Conservation (phyloP, 139 green algal genomes). For the Chlorella sp. region DNA sequence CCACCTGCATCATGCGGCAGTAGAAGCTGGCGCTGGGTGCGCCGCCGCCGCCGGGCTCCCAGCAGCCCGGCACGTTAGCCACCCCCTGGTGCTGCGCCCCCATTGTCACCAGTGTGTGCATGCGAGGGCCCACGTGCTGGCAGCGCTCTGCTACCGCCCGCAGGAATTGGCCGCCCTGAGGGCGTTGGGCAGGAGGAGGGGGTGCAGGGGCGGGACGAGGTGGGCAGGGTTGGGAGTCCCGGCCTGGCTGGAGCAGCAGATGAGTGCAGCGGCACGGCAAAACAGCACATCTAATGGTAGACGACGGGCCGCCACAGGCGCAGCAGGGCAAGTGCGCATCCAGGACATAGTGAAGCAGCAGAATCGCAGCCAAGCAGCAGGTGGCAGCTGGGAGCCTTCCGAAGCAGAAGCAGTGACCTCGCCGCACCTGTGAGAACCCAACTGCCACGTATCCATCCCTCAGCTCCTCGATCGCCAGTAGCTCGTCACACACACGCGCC, state of each 20-base stretch:
- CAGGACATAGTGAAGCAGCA: too few relatives aligned
- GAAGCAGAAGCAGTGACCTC: neutral
- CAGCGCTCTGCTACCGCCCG: conserved; percentile 85
- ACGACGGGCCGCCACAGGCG: too few relatives aligned
- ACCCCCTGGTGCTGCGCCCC: conserved; percentile 60
- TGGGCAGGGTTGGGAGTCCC: too few relatives aligned
- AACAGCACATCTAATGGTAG: too few relatives aligned
- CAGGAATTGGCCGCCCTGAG: conserved; percentile 87
- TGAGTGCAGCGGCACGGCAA: too few relatives aligned
- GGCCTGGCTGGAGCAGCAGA: too few relatives aligned
- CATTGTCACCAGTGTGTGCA: conserved; percentile 84
- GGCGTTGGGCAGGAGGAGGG: neutral
- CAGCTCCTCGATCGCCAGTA: conserved; percentile 69
- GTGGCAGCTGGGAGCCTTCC: too few relatives aligned
- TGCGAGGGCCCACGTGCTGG: conserved; percentile 67
- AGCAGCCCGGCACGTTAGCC: conserved; percentile 78
- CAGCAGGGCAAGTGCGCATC: too few relatives aligned
- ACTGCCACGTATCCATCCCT: conserved; percentile 82
- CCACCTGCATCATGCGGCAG: conserved; percentile 48
- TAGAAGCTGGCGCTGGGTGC: conserved; percentile 36
- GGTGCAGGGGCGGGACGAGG: neutral
- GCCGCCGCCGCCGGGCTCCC: conserved; percentile 12
- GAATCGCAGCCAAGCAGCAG: too few relatives aligned
- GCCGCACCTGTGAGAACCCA: conserved; percentile 85
- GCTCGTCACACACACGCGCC: conserved; percentile 65